phyloP scores from a whole-genome alignment of 306 rosid genomes.

The Malus fusca region DNA sequence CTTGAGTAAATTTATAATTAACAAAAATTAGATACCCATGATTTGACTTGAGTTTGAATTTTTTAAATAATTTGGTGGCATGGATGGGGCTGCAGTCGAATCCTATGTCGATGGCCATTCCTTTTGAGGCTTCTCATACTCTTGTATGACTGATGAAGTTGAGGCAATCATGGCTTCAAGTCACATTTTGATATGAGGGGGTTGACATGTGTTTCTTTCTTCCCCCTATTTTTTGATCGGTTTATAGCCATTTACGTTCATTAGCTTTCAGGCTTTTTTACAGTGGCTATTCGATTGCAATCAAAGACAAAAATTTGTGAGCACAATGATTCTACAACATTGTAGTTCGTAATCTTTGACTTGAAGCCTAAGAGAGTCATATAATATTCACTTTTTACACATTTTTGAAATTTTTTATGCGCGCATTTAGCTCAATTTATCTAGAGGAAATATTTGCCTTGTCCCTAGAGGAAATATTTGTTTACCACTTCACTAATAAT shows the following conservation, averaged over 20 bases:
- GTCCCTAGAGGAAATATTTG: background rate
- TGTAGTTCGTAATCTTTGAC: conserved; percentile 26
- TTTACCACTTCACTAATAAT: background rate
- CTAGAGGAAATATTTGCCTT: background rate
- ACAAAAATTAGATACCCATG: background rate
- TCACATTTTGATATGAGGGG: conserved; percentile 21
- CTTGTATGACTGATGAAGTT: background rate
- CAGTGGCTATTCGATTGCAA: conserved; percentile 7
- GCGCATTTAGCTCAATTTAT: background rate
- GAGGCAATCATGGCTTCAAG: conserved; percentile 17
- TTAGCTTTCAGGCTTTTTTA: background rate
- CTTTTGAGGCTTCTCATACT: background rate
- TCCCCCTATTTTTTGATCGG: background rate
- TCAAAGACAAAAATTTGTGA: conserved; percentile 16
- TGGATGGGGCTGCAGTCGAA: background rate
- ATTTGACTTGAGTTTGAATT: background rate
- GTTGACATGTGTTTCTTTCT: conserved; percentile 7
- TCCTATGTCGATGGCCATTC: background rate
- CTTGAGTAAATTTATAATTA: too few relatives aligned
- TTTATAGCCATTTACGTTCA: background rate
- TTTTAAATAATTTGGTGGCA: background rate
- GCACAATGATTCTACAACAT: conserved; percentile 19
- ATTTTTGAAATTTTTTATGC: background rate
- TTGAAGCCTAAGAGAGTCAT: conserved; percentile 26
- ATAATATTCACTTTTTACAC: background rate